Evolutionary conservation across 1,284 basidiomycete species (phyloP).

Genomic region (Sphaerobolus stellatus): DNA sequence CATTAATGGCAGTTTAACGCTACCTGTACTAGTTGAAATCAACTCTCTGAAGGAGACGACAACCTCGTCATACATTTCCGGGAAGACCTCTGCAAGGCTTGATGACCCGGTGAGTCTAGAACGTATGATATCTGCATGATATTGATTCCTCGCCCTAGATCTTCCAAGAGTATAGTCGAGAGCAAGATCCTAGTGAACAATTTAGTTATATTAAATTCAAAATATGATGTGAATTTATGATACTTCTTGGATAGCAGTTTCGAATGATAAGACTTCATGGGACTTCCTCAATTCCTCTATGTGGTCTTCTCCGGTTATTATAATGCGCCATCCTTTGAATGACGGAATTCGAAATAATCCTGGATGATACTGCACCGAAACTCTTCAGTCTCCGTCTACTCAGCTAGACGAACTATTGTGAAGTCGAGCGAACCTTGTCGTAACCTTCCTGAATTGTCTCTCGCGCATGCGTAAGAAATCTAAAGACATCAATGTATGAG

Average conservation of each 20-base stretch:
- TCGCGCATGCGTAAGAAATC: no score
- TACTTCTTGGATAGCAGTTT: constrained; percentile 36
- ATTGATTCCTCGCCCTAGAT: constrained; percentile 11
- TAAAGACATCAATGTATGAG: no score
- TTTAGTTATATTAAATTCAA: not conserved
- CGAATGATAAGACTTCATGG: constrained; percentile 39
- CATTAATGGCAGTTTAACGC: constrained; percentile 20
- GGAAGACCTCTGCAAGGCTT: constrained; percentile 29
- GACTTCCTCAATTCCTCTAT: constrained; percentile 44
- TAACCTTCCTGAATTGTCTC: no score
- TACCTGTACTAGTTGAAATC: constrained; percentile 23
- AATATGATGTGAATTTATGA: constrained; percentile 7
- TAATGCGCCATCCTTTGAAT: constrained; percentile 44
- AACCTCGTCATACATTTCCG: constrained; percentile 36
- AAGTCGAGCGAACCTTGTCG: no score
- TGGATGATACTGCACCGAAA: no score
- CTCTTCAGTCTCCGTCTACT: no score
- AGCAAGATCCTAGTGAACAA: not conserved
- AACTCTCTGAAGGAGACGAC: constrained; percentile 25
- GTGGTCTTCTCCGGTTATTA: constrained; percentile 34
- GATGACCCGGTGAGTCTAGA: constrained; percentile 31
- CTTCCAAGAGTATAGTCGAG: constrained; percentile 11
- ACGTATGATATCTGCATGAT: constrained; percentile 28
- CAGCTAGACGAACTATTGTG: no score
- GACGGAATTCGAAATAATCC: no score